Evolutionary conservation across 805 yeast genomes (phyloP), one percentile per base, ranked within the genome.

Genomic region (Candida germanica): DNA sequence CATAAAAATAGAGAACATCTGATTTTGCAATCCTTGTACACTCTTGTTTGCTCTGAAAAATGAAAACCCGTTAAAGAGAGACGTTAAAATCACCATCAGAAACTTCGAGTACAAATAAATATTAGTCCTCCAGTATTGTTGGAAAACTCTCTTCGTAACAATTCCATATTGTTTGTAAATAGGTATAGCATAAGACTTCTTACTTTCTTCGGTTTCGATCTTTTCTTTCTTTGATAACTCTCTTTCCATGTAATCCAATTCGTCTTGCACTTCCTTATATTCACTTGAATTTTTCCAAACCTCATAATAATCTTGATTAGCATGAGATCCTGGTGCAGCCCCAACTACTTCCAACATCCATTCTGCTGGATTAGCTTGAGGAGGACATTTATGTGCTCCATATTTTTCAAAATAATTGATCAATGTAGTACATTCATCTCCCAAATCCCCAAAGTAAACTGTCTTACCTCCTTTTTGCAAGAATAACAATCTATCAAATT

Each of bases 331-430:
- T 5, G 88, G 88, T 23, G 88, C 87, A 36, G 88, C 88, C 51
- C 89, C 88, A 50, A 82, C 83, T 44, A 80, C 84, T 44, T 83
- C 83, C 60, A 87, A 68, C 95, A 87, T 87, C 93, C 94, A 87
- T 64, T 87, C 95, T 10, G 66, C 67, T 6, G 68, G 67, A 42
- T 61, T 61, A 6, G 67, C 63, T 46, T 59, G 62, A 22, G 43
- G 36, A 11, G 67, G 68, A 52, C 69, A 63, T 28, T 53, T 53
- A 31, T 54, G 60, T 26, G 89, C 87, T 23, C 95, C 85, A 54
- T 80, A 61, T 47, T 71, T 71, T 61, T 83, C 89, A 51, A 83
- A 83, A 58, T 83, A 84, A 39, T 67, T 56, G 29, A 80, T 73
- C 57, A 84, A 66, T 3, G 79, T 66, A 25, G 48, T 39, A 34